phyloP scores from a whole-genome alignment of 257 asterid genomes.

The Solanum lycopersicoides region DNA sequence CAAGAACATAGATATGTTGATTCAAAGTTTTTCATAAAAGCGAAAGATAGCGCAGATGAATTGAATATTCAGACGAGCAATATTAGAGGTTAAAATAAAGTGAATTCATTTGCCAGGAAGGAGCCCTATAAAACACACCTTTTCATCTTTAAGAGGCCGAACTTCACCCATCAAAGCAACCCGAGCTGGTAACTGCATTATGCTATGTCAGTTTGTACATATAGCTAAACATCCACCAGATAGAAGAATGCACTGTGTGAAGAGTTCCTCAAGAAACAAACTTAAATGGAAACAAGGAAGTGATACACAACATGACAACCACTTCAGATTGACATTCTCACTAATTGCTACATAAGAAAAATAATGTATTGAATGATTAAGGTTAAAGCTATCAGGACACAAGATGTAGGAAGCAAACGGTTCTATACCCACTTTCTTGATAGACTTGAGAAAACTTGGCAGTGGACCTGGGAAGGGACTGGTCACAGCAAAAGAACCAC shows the following conservation, averaged over 20 bases:
- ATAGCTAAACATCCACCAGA: neutral
- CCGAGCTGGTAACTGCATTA: conserved; percentile 70
- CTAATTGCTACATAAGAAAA: neutral
- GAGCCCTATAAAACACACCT: conserved; percentile 29
- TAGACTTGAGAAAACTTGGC: conserved; percentile 44
- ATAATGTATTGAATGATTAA: neutral
- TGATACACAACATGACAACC: neutral
- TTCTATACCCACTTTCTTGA: conserved; percentile 39
- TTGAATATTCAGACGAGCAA: neutral
- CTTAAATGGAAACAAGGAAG: neutral
- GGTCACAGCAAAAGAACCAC: conserved; percentile 79
- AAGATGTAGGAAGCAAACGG: neutral
- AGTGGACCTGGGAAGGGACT: conserved; percentile 77
- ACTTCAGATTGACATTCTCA: neutral
- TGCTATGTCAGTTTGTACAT: neutral
- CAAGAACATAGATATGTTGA: neutral
- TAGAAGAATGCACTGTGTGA: neutral
- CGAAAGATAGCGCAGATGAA: neutral
- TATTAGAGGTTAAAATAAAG: neutral
- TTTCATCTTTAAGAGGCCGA: conserved; percentile 52
- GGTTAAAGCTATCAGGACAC: neutral
- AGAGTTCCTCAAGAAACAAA: neutral
- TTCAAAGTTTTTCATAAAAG: neutral
- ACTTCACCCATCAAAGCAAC: conserved; percentile 83
- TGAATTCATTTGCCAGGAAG: neutral